A percentile compares a stretch with the other conserved stretches of the same genome.
Conservation (phyloP, 306 rosid species). For the Glycyrrhiza uralensis region DNA sequence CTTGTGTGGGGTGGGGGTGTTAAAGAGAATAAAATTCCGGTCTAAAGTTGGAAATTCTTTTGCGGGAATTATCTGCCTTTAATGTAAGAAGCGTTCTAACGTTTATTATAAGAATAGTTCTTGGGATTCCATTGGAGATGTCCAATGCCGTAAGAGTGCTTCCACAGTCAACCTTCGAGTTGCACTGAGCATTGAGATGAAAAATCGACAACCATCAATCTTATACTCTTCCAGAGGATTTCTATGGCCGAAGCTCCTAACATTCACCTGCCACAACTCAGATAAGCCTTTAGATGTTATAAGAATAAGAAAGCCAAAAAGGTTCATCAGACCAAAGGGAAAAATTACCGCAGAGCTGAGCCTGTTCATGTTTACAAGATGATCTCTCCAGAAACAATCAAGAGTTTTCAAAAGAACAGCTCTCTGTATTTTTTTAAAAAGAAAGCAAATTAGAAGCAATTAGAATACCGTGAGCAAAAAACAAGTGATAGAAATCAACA, state of each 20-base stretch:
- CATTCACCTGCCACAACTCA: constrained; percentile 70
- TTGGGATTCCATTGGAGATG: constrained; percentile 83
- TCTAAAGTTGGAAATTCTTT: not conserved
- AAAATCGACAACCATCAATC: constrained; percentile 94
- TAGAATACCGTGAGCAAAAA: constrained; percentile 13
- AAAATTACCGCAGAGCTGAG: constrained; percentile 86
- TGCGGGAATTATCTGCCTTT: constrained; percentile 6
- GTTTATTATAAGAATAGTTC: constrained; percentile 48
- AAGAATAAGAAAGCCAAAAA: constrained; percentile 30
- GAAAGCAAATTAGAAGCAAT: constrained; percentile 12
- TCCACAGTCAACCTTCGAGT: constrained; percentile 92
- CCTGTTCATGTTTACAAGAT: constrained; percentile 93
- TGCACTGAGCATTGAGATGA: constrained; percentile 96
- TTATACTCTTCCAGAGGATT: constrained; percentile 98
- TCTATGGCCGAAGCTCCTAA: constrained; percentile 96
- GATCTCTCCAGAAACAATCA: constrained; percentile 97
- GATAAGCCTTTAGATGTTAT: constrained; percentile 25
- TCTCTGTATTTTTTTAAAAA: constrained; percentile 49
- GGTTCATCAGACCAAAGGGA: constrained; percentile 7
- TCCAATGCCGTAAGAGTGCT: constrained; percentile 81
- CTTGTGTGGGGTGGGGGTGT: no score
- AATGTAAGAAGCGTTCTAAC: not conserved
- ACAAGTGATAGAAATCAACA: constrained; percentile 4
- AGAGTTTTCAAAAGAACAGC: constrained; percentile 93
- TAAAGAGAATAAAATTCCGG: not conserved